phyloP scores from a whole-genome alignment of 148 eudicot species.

The Cornus kousa region DNA sequence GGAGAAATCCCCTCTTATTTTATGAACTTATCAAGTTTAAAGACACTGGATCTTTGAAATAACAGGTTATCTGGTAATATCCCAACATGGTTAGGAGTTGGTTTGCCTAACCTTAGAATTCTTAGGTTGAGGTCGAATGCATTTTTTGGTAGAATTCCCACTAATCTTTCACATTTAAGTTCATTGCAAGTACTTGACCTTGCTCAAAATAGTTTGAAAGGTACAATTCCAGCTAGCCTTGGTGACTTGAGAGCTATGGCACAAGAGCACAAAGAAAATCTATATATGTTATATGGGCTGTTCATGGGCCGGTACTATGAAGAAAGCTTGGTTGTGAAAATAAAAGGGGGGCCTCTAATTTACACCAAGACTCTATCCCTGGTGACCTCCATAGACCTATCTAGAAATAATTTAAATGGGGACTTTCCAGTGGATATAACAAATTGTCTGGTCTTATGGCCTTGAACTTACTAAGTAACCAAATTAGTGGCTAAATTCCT shows the following conservation, averaged over 20 bases:
- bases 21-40: constrained; percentile 26
- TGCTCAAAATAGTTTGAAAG: constrained; percentile 31
- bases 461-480: constrained; percentile 46
- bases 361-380: constrained; percentile 36
- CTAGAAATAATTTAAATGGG: constrained; percentile 35
- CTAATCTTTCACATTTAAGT: constrained; percentile 17
- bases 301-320: constrained; percentile 20
- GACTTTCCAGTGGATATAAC: constrained; percentile 37
- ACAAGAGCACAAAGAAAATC: constrained; percentile 14
- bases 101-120: constrained; percentile 25
- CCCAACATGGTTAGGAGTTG: constrained; percentile 26
- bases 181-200: constrained; percentile 44
- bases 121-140: constrained; percentile 31
- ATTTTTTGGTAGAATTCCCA: constrained; percentile 29
- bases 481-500: constrained; percentile 43
- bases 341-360: constrained; percentile 23
- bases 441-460: constrained; percentile 23
- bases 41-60: constrained; percentile 33
- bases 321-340: constrained; percentile 33
- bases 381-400: constrained; percentile 45
- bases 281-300: constrained; percentile 15
- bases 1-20: constrained; percentile 28
- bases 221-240: constrained; percentile 29
- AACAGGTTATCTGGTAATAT: constrained; percentile 30
- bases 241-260: constrained; percentile 27